These are phyloP conservation scores for Chlamydomonas reinhardtii DNA, from an alignment of 163 green algal genomes.

Conservation along the genomic window DNA sequence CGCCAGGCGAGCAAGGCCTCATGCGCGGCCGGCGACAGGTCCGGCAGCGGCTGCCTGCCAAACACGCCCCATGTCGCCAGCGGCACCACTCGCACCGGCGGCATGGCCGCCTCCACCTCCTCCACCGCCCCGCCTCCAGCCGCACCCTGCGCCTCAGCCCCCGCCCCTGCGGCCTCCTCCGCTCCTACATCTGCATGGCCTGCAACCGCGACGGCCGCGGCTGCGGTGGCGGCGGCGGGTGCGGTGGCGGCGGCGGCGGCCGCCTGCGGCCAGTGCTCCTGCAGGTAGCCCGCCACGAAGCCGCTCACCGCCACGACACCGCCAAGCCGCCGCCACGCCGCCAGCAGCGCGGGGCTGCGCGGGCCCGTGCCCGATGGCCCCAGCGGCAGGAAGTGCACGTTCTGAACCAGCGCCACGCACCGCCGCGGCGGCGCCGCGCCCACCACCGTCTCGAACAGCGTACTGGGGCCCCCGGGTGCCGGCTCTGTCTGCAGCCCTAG, in stretches of 20 bases:
- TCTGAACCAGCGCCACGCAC: slow-evolving; percentile 60
- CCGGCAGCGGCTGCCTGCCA: slow-evolving; percentile 29
- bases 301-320: slow-evolving; percentile 53
- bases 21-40: slow-evolving; percentile 17
- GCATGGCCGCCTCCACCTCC: background rate
- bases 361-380: slow-evolving; percentile 51
- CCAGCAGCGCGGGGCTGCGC: slow-evolving; percentile 33
- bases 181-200: no score
- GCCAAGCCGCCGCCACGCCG: slow-evolving; percentile 48
- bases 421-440: background rate
- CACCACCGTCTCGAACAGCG: slow-evolving; percentile 43
- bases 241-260: background rate
- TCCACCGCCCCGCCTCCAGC: background rate
- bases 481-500: background rate
- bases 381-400: slow-evolving; percentile 72
- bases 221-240: no score
- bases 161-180: background rate
- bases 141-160: background rate
- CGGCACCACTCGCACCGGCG: slow-evolving; percentile 16
- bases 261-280: slow-evolving; percentile 11
- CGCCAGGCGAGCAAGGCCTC: slow-evolving; percentile 10
- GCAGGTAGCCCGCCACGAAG: slow-evolving; percentile 60
- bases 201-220: background rate
- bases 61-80: slow-evolving; percentile 55
- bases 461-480: background rate